Evolutionary conservation across 768 basidiomycete genomes (phyloP).

Genomic region (Trametopsis cervina): DNA sequence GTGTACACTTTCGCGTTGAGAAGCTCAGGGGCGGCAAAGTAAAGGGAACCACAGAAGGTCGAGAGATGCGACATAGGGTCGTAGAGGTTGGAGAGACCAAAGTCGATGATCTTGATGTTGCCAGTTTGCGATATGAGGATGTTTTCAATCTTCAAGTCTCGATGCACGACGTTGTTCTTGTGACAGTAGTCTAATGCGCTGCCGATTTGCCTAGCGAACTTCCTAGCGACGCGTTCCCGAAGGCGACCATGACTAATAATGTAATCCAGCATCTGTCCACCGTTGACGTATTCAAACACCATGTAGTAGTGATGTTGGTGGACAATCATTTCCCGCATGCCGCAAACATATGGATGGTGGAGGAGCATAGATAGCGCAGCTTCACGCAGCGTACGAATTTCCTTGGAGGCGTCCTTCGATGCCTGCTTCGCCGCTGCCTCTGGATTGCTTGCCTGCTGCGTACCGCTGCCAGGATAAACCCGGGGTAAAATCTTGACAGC

Average conservation of each 20-base stretch:
- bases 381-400: constrained; percentile 92
- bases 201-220: constrained; percentile 96
- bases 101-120: constrained; percentile 99
- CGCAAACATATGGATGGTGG: constrained; percentile 98
- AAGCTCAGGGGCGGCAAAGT: constrained; percentile 97
- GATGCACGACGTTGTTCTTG: constrained; percentile 94
- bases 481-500: constrained; percentile 99
- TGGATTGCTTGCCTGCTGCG: constrained; percentile 38
- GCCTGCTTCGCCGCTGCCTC: constrained; percentile 73
- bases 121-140: constrained; percentile 98
- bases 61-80: constrained; percentile 76
- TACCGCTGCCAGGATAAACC: constrained; percentile 53
- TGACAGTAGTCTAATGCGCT: constrained; percentile 97
- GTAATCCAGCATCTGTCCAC: constrained; percentile 99
- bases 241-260: constrained; percentile 97
- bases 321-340: constrained; percentile 98
- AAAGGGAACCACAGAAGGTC: constrained; percentile 96
- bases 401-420: constrained; percentile 88
- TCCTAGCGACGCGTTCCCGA: constrained; percentile 90
- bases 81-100: constrained; percentile 94
- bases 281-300: constrained; percentile 98
- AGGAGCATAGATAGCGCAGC: constrained; percentile 92
- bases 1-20: constrained; percentile 96
- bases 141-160: constrained; percentile 99
- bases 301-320: constrained; percentile 99